phyloP scores from a whole-genome alignment of 371 early-diverging fungal species.

The Cladochytrium tenue region DNA sequence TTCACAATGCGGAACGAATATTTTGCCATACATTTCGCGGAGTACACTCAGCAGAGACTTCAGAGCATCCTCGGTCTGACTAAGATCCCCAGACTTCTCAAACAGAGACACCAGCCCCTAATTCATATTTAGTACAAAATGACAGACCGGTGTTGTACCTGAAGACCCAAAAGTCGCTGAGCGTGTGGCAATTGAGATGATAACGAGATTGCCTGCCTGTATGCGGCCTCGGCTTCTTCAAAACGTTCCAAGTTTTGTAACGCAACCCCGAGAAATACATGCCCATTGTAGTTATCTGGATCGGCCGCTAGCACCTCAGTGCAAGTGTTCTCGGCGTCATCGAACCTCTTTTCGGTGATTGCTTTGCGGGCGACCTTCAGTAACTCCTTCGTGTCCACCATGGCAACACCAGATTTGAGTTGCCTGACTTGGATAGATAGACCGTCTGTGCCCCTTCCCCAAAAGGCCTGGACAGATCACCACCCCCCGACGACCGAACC shows the following conservation, averaged over 20 bases:
- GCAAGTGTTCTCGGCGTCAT: background rate
- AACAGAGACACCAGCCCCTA: conserved; percentile 15
- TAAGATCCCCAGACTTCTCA: conserved; percentile 2
- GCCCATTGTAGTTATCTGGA: background rate
- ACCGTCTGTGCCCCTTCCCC: too few species aligned
- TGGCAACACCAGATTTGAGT: too few species aligned
- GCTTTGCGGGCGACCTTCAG: background rate
- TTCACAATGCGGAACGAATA: background rate
- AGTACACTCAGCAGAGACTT: background rate
- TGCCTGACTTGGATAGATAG: too few species aligned
- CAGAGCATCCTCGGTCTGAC: conserved; percentile 4
- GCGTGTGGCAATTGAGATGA: background rate
- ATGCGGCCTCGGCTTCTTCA: background rate
- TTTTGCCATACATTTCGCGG: background rate
- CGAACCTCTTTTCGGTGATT: background rate
- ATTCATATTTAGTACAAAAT: too few species aligned
- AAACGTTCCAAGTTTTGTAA: background rate
- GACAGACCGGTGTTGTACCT: background rate
- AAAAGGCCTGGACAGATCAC: too few species aligned
- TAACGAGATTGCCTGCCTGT: background rate
- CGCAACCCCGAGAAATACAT: background rate
- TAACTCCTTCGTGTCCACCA: background rate
- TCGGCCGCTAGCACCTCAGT: background rate
- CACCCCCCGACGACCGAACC: too few species aligned
- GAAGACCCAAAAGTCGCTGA: background rate